Evolutionary conservation across 495 filamentous ascomycete genomes (phyloP).

Genomic region (Apodospora peruviana): DNA sequence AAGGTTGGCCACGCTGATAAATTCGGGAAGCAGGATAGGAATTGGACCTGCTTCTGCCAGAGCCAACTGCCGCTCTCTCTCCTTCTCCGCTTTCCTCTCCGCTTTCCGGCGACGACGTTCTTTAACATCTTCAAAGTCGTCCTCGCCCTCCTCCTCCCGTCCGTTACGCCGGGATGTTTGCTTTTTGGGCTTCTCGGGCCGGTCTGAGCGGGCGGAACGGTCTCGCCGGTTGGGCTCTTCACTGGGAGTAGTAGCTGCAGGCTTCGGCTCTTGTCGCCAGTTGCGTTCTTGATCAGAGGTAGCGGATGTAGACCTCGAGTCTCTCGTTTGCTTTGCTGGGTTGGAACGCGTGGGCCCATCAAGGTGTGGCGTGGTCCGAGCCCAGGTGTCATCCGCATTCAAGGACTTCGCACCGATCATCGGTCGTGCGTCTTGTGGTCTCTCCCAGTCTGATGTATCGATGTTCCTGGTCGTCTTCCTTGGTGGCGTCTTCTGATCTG

Average conservation of each 20-base stretch:
- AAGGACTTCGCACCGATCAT: no score
- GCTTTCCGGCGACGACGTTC: conserved; percentile 32
- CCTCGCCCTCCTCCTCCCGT: conserved; percentile 21
- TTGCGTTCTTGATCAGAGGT: no score
- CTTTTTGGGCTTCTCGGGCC: conserved; percentile 15
- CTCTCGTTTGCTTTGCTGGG: no score
- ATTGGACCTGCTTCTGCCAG: conserved; percentile 21
- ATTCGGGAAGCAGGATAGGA: conserved; percentile 75
- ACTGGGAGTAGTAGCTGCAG: not conserved
- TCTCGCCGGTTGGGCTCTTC: not conserved
- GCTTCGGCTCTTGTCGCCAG: no score
- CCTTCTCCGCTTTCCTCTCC: conserved; percentile 30
- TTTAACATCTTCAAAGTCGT: conserved; percentile 28
- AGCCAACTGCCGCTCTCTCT: conserved; percentile 23
- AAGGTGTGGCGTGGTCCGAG: no score
- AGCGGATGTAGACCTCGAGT: no score
- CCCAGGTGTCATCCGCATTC: no score
- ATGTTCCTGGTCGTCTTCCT: no score
- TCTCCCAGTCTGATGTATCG: no score
- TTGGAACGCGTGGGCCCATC: no score
- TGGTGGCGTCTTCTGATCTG: no score
- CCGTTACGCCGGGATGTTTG: not conserved
- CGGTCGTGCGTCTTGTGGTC: no score
- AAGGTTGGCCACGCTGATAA: conserved; percentile 80
- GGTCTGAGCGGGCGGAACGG: not conserved